Evolutionary conservation across 257 asterid species (phyloP), one percentile per base, ranked within the genome.

Genomic region (Cinchona pubescens): DNA sequence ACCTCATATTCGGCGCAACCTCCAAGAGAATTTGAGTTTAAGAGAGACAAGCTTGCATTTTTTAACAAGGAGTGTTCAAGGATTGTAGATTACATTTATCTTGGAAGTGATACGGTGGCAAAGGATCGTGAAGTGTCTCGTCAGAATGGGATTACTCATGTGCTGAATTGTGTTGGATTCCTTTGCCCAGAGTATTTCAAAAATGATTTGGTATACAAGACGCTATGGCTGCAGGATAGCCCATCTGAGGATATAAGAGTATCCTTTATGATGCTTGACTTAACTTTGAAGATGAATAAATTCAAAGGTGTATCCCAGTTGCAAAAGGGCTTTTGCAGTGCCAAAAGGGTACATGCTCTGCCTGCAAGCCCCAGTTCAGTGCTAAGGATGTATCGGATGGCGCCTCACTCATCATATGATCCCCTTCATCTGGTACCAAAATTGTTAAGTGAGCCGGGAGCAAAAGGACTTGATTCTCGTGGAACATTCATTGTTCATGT

Each of bases 201-300:
- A 82, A 81, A 79, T 42, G 98, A 94, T 83, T 87, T 94, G 64
- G 90, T 85, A 30, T 94, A 94, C 86, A 89, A 85, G 89, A 94
- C 98, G 5, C 91, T 94, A 43, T 92, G 99, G 99, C 93, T 94
- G 69, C 95, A 87, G 78, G 99, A 94, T 80, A 83, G 91, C 64
- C 98, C 98, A 0, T 85, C 97, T 32, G 97, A 94, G 87, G 99
- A 94, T 77, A 94, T 94, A 25, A 92, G 0, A 92, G 99, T 62
- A 85, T 94, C 79, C 88, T 94, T 34, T 94, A 94, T 23, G 96
- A 92, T 51, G 98, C 88, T n/a, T n/a, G n/a, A n/a, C n/a, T n/a
- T n/a, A n/a, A n/a, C n/a, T n/a, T n/a, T n/a, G n/a, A n/a, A n/a
- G n/a, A n/a, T n/a, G n/a, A n/a, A n/a, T n/a, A n/a, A n/a, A n/a